Evolutionary conservation across 139 green algal species (phyloP), one percentile per base, ranked within the genome.

Genomic region (Coccomyxa sp.): DNA sequence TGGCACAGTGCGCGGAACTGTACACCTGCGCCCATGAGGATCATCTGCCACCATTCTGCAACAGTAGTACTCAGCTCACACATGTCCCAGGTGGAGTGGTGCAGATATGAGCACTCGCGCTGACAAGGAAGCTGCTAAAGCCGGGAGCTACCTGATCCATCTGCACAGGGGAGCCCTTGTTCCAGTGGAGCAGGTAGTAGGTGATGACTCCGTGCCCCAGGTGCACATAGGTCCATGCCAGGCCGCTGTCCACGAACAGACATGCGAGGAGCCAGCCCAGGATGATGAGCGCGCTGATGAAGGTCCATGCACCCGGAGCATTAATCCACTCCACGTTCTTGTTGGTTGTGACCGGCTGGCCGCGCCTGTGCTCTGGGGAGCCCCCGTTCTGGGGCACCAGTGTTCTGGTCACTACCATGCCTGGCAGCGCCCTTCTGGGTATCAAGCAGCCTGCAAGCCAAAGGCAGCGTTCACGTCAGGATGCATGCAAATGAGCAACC

Each of bases 211-310:
- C 92, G 69, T 98, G 94, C 7, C 88, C 34, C 24, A 98, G 78
- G 79, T 97, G 94, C 14, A 94, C 86, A 36, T 93, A 96, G 3
- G 94, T 97, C 94, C 94, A 98, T 8, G 94, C 94, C 40, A 95
- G 73, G 9, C 94, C 80, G 0, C 88, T 77, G 44, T 93, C 90
- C 44, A 92, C 78, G 6, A 93, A 81, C 0, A 89, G 85, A 6
- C 85, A 93, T 1, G 90, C 35, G 2, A 92, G 73, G 22, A 96
- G 79, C 92, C 92, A 97, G n/a, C 68, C 76, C 7, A 93, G 54
- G 24, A 94, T 29, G 16, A 95, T 80, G 22, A 95, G 82, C 14
- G 81, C 81, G 27, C 93, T 44, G 76, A 97, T 96, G 82, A 94
- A 97, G 0, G 83, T 55, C 93, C 93, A 97, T 0, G 88, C 90